Evolutionary conservation across 371 early-diverging fungal genomes (phyloP), one percentile per base, ranked within the genome.

Genomic region (Entomophthora muscae): DNA sequence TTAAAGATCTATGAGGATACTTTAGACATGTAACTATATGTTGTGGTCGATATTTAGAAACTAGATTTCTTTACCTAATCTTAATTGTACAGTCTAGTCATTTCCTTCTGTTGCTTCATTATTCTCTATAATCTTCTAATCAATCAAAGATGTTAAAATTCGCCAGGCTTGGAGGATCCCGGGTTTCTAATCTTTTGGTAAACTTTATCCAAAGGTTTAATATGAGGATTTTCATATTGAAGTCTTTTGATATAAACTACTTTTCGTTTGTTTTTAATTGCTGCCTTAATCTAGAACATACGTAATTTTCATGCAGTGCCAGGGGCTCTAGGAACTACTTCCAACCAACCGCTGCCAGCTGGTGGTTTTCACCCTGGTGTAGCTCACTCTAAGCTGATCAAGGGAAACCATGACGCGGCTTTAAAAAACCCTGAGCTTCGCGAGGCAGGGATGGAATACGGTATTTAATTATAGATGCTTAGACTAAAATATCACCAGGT

Each of bases 311-410:
- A 73, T 64, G 67, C 68, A 1, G 59, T 70, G 10, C 2, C 63
- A 32, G 65, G 64, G 66, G 67, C 24, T 55, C 66, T 67, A 22
- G 63, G 67, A 62, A 65, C 71, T 17, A 62, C 65, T 13, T 10
- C 69, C 1, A 53, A 22, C 26, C 29, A 67, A 23, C 83, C 86
- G n/a, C 83, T 83, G 23, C 84, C 87, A 0, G 83, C 83, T 10
- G 90, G 88, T n/a, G 90, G 91, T 0, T 89, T 86, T 69, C 71
- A 84, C 76, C 83, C 82, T 57, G 89, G 90, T 53, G 84, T 90
- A 30, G 84, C 82, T 27, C 74, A 77, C 63, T 89, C 90, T 28
- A 79, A 78, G 60, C 73, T 88, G 22, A 76, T 92, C 59, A 83
- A 82, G 68, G 65, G 72, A 61, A 83, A 83, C 3, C 76, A 76